These are phyloP conservation scores for Globisporangium nagaii DNA, from an alignment of 352 stramenopile genomes.

Conservation along the genomic window DNA sequence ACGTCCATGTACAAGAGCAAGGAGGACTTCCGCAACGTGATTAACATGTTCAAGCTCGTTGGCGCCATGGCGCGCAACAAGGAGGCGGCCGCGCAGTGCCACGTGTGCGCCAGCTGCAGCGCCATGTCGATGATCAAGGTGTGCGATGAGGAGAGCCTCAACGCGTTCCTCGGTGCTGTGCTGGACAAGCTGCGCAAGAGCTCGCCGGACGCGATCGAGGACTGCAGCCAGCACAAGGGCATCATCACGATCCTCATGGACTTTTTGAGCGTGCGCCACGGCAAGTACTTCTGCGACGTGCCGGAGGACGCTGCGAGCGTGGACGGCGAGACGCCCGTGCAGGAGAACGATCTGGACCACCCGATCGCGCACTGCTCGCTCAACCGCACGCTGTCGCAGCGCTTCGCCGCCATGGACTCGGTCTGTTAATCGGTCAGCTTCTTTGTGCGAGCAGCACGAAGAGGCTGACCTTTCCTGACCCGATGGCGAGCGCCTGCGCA, in stretches of 20 bases:
- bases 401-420: conserved; percentile 73
- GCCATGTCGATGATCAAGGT: conserved; percentile 29
- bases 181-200: conserved; percentile 55
- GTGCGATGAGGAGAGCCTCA: conserved; percentile 50
- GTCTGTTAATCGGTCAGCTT: conserved; percentile 42
- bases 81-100: conserved; percentile 36
- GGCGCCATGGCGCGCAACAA: conserved; percentile 59
- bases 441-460: neutral
- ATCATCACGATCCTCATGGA: conserved; percentile 83
- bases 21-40: conserved; percentile 76
- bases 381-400: conserved; percentile 68
- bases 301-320: conserved; percentile 18
- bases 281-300: conserved; percentile 66
- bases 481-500: neutral
- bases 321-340: conserved; percentile 18
- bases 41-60: conserved; percentile 79
- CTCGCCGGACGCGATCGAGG: conserved; percentile 30
- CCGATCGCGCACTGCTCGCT: conserved; percentile 67
- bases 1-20: conserved; percentile 81
- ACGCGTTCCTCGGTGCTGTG: conserved; percentile 47
- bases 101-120: conserved; percentile 50
- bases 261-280: conserved; percentile 71
- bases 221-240: conserved; percentile 62
- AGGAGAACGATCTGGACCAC: conserved; percentile 57
- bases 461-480: conserved; percentile 1